Evolutionary conservation across 768 basidiomycete species (phyloP).

Genomic region (Chalciporus piperatus): DNA sequence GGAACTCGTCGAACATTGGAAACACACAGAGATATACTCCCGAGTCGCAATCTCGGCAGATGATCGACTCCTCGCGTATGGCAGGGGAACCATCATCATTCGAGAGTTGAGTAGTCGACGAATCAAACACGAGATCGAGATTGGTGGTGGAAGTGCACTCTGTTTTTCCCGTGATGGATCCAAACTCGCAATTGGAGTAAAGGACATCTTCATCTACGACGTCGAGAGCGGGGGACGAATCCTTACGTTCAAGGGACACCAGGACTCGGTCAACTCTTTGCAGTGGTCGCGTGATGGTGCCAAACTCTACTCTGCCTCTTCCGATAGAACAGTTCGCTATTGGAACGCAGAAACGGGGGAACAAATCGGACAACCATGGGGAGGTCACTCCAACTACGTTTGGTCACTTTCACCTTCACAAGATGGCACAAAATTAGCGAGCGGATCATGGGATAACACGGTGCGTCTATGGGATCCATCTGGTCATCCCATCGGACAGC

Average conservation of each 20-base stretch:
- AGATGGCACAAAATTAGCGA: neutral
- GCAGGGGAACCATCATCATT: neutral
- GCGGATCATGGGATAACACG: too few relatives aligned
- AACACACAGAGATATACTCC: accelerated
- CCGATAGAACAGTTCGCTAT: neutral
- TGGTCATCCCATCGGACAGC: neutral
- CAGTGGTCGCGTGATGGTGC: slow-evolving; percentile 6
- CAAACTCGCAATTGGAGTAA: neutral
- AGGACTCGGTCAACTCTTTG: neutral
- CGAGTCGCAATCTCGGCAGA: slow-evolving; percentile 1
- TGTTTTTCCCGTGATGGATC: slow-evolving; percentile 3
- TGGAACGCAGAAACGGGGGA: neutral
- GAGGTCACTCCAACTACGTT: neutral
- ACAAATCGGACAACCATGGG: neutral
- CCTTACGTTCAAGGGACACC: neutral
- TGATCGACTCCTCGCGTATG: neutral
- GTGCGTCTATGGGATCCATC: neutral
- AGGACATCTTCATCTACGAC: neutral
- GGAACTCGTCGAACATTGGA: neutral
- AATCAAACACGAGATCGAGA: neutral
- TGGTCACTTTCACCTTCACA: neutral
- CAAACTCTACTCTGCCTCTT: neutral
- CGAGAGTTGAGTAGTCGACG: neutral
- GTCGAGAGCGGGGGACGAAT: neutral
- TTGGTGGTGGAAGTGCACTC: too few relatives aligned